These are phyloP conservation scores for Jacaranda copaia DNA, from an alignment of 257 asterid genomes.

Conservation along the genomic window DNA sequence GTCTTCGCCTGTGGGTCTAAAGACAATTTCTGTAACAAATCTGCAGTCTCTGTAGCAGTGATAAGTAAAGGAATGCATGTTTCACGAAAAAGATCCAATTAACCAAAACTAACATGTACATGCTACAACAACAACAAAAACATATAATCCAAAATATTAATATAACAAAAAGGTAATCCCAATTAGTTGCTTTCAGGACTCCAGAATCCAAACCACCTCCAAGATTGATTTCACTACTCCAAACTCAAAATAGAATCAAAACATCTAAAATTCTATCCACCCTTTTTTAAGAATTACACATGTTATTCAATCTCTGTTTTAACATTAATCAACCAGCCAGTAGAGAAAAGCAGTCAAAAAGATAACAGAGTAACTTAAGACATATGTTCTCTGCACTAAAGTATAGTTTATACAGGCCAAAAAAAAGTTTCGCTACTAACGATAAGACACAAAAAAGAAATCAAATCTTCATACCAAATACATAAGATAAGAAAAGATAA, in stretches of 20 bases:
- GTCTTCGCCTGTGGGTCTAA: constrained; percentile 61
- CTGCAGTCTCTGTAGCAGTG: constrained; percentile 57
- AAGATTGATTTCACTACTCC: not conserved
- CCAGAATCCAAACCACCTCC: not conserved
- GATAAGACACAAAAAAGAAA: not conserved
- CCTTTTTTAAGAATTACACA: not conserved
- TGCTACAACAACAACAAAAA: not conserved
- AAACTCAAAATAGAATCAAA: not conserved
- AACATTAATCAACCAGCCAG: not conserved
- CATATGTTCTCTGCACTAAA: not conserved
- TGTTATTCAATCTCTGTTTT: not conserved
- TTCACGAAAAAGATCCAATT: not conserved
- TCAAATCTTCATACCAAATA: not conserved
- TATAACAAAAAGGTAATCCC: not conserved
- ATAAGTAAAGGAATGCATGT: constrained; percentile 50
- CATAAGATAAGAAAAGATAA: not conserved
- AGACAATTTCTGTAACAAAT: constrained; percentile 63
- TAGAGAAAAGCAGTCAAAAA: not conserved
- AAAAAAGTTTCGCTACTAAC: not conserved
- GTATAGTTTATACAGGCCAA: not conserved
- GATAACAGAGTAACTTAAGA: not conserved
- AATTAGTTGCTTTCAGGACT: not conserved
- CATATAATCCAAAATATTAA: not conserved
- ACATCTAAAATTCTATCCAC: not conserved
- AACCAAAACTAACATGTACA: not conserved